Evolutionary conservation across 2,329 filamentous ascomycete genomes (phyloP).

Genomic region (Myotisia sp.): DNA sequence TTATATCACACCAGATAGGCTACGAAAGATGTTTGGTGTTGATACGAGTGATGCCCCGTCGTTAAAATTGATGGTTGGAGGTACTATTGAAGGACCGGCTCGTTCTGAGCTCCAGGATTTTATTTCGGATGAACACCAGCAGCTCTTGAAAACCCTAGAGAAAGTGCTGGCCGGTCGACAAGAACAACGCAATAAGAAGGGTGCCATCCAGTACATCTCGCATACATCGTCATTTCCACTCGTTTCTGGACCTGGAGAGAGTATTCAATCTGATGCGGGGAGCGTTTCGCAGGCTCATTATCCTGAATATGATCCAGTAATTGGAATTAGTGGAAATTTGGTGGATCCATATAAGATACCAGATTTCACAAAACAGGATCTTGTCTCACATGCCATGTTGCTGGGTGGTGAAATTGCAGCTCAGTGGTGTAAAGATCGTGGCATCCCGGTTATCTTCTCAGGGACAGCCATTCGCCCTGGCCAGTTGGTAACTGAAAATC

Average conservation of each 20-base stretch:
- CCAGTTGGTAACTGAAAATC: slow-evolving; percentile 20
- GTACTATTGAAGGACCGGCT: slow-evolving; percentile 14
- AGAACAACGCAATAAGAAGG: slow-evolving; percentile 24
- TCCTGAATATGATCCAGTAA: slow-evolving; percentile 24
- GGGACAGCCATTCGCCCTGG: slow-evolving; percentile 24
- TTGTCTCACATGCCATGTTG: slow-evolving; percentile 40
- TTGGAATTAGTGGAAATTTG: slow-evolving; percentile 20
- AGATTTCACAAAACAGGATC: slow-evolving; percentile 25
- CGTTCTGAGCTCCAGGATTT: slow-evolving; percentile 16
- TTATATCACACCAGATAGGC: slow-evolving; percentile 35
- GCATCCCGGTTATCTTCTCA: slow-evolving; percentile 38
- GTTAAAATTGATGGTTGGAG: slow-evolving; percentile 21
- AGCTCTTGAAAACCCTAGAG: slow-evolving; percentile 23
- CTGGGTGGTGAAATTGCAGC: slow-evolving; percentile 40
- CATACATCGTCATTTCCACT: slow-evolving; percentile 9
- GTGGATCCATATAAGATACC: slow-evolving; percentile 25
- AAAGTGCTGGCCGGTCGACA: slow-evolving; percentile 28
- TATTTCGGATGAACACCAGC: slow-evolving; percentile 22
- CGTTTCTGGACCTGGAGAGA: slow-evolving; percentile 16
- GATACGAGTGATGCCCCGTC: slow-evolving; percentile 11
- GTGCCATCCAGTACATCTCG: slow-evolving; percentile 24
- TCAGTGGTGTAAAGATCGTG: slow-evolving; percentile 38
- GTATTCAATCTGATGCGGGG: slow-evolving; percentile 18
- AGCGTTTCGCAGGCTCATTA: slow-evolving; percentile 18
- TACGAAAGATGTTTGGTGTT: slow-evolving; percentile 26